These are phyloP conservation scores for Acanthamoeba healyi DNA, from an alignment of 208 protist species.

Conservation along the genomic window DNA sequence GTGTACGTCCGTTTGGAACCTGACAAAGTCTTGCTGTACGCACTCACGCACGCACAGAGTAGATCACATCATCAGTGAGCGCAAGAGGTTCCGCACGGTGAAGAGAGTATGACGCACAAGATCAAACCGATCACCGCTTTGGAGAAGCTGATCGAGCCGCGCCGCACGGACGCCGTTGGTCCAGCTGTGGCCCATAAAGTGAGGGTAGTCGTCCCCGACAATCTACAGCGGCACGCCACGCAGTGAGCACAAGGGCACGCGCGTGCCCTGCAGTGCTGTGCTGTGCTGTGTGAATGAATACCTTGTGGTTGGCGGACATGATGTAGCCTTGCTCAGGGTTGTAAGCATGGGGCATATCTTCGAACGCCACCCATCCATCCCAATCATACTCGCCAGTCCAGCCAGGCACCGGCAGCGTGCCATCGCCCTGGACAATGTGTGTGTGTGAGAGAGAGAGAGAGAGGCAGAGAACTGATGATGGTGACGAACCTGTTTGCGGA, in stretches of 20 bases:
- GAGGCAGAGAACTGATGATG: too few species aligned
- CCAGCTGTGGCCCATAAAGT: neutral
- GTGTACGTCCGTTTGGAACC: neutral
- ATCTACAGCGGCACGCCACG: too few species aligned
- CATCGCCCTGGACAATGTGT: neutral
- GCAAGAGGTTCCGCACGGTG: neutral
- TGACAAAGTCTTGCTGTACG: neutral
- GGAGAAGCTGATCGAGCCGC: neutral
- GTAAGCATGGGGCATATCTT: slow-evolving; percentile 6
- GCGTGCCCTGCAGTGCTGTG: too few species aligned
- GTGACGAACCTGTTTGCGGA: neutral
- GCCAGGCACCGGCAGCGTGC: neutral
- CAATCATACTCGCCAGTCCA: slow-evolving; percentile 13
- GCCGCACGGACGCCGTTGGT: slow-evolving; percentile 8
- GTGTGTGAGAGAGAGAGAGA: too few species aligned
- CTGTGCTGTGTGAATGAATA: too few species aligned
- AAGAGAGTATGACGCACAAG: too few species aligned
- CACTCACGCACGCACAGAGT: too few species aligned
- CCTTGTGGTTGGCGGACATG: slow-evolving; percentile 10
- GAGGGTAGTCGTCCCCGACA: neutral
- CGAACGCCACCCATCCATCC: neutral
- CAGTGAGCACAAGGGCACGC: too few species aligned
- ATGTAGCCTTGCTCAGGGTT: neutral
- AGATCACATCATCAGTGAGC: too few species aligned
- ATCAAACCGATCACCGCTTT: neutral